Base-by-base conservation (phyloP, 2,329 filamentous ascomycete genomes). In the Clarireedia monteithiana region DNA sequence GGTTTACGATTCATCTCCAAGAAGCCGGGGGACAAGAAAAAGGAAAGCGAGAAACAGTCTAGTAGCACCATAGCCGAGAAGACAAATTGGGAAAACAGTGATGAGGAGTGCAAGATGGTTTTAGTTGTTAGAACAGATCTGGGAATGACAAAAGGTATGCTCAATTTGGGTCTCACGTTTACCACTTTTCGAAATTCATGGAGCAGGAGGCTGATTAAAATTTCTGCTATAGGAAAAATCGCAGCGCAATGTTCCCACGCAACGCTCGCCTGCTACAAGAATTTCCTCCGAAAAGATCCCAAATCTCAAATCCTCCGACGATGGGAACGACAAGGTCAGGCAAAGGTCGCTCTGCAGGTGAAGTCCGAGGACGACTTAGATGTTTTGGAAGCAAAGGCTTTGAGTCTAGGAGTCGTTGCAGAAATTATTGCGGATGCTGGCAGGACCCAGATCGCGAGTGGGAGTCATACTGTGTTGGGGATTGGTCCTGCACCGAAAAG, bases 251-350 rank as follows among this genome's bases (percentile, higher is more conserved):
- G 88, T 74, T 88, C 86, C 50, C 94, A 97, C 73, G 94, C 94
- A n/a, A 96, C 92, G 3, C 84, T 99, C 56, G 91, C 92, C 55
- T 97, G 92, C 81, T 99, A 96, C 83, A 97, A 96, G 75, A 76
- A 84, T 58, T 83, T 95, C 62, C 73, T 83, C 56, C 73, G 76
- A 46, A 77, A 77, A 24, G 66, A 74, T 46, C 71, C 81, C 14
- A 76, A 79, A 48, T 81, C 83, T 55, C 75, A 75, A 45, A 75
- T 95, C 52, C 81, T 99, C 49, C 79, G 80, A 62, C 85, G 86
- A 62, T 99, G 94, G 94, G 94, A 99, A 74, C 78, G 77, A 51
- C 74, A 79, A 55, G 94, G 94, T 12, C 91, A 96, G 75, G 88
- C 89, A 62, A 97, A 99, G 80, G 88, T 99, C 62, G 94, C 94